Conservation (phyloP, 2,329 filamentous ascomycete genomes). For the Xylaria hypoxylon region DNA sequence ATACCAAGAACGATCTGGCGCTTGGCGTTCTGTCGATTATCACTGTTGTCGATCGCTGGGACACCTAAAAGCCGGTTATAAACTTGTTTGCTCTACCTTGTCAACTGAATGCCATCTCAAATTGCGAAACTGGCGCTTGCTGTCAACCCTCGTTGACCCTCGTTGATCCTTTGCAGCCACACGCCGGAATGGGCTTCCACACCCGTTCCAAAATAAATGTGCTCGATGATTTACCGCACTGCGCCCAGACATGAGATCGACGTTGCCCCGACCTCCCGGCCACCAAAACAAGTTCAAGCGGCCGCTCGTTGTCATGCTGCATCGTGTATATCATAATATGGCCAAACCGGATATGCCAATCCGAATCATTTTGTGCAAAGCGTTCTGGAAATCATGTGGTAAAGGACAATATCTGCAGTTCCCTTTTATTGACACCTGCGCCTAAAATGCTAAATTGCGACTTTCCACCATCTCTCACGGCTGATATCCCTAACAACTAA, state of each 20-base stretch:
- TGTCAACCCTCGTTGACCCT: neutral
- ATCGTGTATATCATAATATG: neutral
- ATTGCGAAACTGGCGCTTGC: slow-evolving; percentile 34
- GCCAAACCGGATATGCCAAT: slow-evolving; percentile 17
- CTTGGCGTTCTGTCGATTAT: slow-evolving; percentile 41
- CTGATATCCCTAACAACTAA: neutral
- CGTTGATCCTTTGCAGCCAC: neutral
- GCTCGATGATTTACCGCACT: slow-evolving; percentile 15
- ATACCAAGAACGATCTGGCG: slow-evolving; percentile 16
- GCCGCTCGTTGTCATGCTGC: slow-evolving; percentile 16
- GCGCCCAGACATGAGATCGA: slow-evolving; percentile 42
- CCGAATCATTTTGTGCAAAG: neutral
- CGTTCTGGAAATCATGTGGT: slow-evolving; percentile 24
- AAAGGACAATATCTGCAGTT: neutral
- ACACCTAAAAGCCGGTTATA: slow-evolving; percentile 33
- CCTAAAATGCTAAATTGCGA: neutral
- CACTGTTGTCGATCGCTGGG: slow-evolving; percentile 36
- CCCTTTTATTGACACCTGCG: neutral
- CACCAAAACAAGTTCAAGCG: slow-evolving; percentile 28
- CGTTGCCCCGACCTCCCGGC: slow-evolving; percentile 40
- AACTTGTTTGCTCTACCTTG: slow-evolving; percentile 35
- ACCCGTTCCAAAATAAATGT: slow-evolving; percentile 20
- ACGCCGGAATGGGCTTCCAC: neutral
- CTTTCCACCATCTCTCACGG: neutral
- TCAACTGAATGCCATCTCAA: slow-evolving; percentile 29